Evolutionary conservation across 352 stramenopile genomes (phyloP).

Genomic region (Phytophthora cactorum): DNA sequence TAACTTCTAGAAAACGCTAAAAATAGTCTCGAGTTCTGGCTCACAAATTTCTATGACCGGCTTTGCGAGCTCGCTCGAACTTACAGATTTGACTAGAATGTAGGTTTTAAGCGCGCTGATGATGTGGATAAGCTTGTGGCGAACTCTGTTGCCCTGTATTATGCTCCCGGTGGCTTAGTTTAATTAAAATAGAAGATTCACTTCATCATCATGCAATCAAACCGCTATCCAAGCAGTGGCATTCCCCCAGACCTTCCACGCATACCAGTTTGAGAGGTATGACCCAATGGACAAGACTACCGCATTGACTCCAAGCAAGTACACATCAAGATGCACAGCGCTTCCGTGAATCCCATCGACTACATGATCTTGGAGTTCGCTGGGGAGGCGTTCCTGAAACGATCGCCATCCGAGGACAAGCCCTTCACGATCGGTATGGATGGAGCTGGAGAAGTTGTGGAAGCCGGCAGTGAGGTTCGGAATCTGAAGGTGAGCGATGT

Average conservation of each 20-base stretch:
- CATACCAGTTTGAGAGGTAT: neutral
- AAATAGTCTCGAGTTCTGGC: too few species aligned
- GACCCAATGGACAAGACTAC: neutral
- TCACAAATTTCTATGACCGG: too few species aligned
- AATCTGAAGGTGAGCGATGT: conserved; percentile 32
- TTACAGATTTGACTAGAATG: too few species aligned
- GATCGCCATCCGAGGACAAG: conserved; percentile 23
- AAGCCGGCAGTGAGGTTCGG: conserved; percentile 40
- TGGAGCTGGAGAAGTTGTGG: conserved; percentile 38
- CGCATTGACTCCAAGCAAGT: conserved; percentile 35
- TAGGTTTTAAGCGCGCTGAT: too few species aligned
- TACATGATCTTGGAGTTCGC: conserved; percentile 48
- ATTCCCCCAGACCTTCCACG: neutral
- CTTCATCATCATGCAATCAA: neutral
- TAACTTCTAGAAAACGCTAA: too few species aligned
- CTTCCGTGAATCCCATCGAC: conserved; percentile 68
- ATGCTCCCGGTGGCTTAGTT: too few species aligned
- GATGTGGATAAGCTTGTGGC: too few species aligned
- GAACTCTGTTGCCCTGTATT: too few species aligned
- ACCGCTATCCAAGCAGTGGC: neutral
- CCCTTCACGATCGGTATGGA: conserved; percentile 48
- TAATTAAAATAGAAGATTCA: too few species aligned
- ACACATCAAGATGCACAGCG: conserved; percentile 58
- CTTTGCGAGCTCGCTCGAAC: too few species aligned
- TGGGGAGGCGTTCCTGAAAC: conserved; percentile 24